Conservation (phyloP, 2,329 filamentous ascomycete genomes). For the Penicillium janthinellum region DNA sequence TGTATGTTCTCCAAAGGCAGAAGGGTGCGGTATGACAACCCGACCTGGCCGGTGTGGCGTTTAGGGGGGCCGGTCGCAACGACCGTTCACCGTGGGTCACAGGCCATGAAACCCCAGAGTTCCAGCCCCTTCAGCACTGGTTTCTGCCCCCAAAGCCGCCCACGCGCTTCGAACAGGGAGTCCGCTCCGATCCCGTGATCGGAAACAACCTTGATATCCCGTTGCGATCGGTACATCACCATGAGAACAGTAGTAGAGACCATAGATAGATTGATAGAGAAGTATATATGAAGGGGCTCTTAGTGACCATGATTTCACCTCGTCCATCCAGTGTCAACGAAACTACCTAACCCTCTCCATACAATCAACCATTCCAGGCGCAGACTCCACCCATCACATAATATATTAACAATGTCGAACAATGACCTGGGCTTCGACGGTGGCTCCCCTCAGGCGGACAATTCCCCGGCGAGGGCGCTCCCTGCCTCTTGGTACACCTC, state of each 20-base stretch:
- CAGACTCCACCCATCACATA: not conserved
- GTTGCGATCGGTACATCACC: not conserved
- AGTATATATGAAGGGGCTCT: conserved; percentile 8
- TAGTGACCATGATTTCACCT: not conserved
- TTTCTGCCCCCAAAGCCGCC: not conserved
- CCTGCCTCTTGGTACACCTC: conserved; percentile 50
- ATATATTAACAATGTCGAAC: conserved; percentile 32
- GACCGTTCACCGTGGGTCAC: conserved; percentile 3
- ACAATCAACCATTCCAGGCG: not conserved
- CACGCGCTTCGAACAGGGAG: not conserved
- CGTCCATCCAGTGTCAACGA: not conserved
- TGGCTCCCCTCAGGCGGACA: conserved; percentile 9
- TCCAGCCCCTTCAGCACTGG: not conserved
- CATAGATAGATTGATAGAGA: not conserved
- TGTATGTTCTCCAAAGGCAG: not conserved
- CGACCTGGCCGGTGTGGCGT: conserved; percentile 11
- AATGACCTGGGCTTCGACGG: conserved; percentile 45
- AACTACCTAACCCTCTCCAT: not conserved
- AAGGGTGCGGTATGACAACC: not conserved
- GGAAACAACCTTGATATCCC: conserved; percentile 4
- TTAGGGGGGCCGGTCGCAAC: conserved; percentile 2
- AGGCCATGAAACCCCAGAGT: not conserved
- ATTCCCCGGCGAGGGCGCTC: conserved; percentile 37
- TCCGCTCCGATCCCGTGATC: conserved; percentile 16
- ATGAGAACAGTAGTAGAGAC: not conserved